Base-by-base conservation (phyloP, 257 asterid species). In the Solanum virginianum region DNA sequence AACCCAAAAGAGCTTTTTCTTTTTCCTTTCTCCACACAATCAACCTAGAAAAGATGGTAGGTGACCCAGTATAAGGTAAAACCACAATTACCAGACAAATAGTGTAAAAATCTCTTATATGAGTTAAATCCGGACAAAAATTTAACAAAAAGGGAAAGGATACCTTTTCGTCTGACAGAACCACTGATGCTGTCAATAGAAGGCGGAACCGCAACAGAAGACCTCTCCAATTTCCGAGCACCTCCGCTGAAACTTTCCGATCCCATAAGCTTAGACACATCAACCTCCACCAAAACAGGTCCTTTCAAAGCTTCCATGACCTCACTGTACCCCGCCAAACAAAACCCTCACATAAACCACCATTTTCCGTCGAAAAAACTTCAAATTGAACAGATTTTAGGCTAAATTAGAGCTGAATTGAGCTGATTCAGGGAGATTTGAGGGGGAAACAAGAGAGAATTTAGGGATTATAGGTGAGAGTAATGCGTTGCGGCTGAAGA, bases 211-310 rank as follows among this genome's bases (percentile, higher is more conserved):
- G 71, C 60, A 26, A 60, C 51, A 55, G 90, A 77, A 56, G 89
- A 90, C 72, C 84, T 88, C 84, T 87, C 91, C 57, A 84, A 63
- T 62, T 80, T 90, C 82, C 72, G 83, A 65, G 82, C 87, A 86
- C 93, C 92, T 72, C 92, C 75, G 74, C 90, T 79, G 68, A 91
- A 91, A 83, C 94, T 93, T 91, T 93, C 94, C 36, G 98, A 92
- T 83, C 95, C 95, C 97, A 93, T 93, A 70, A 89, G 86, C 88
- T 91, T 89, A 20, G 86, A 18, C 70, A 82, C 90, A 10, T 86
- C 84, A 43, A 65, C 70, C 22, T 39, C 89, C 2, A 85, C 85
- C 81, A 85, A 81, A 54, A 89, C 65, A 88, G 85, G 85, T 69
- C 91, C 90, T 88, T 86, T 85, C 82, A 86, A 87, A 47, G 81